Evolutionary conservation across 83 land plant species (phyloP).

Genomic region (Picea abies): DNA sequence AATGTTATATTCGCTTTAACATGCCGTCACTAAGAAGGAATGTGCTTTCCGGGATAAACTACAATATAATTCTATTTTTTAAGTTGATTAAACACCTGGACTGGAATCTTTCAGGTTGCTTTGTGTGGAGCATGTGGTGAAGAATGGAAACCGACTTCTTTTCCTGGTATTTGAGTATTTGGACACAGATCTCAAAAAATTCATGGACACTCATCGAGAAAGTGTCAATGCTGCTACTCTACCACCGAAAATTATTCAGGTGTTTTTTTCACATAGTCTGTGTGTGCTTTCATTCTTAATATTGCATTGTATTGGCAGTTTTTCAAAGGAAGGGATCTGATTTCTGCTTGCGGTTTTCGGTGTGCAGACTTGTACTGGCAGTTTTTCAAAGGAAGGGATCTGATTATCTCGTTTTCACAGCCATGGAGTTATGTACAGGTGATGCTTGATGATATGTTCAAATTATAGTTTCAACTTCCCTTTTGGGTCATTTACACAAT

Average conservation of each 20-base stretch:
- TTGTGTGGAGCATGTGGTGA: conserved; percentile 74
- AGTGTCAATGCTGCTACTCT: conserved; percentile 69
- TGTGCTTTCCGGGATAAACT: too few species aligned
- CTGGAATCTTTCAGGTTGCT: conserved; percentile 34
- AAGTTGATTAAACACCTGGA: too few species aligned
- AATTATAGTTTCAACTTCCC: not conserved
- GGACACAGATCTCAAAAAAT: conserved; percentile 98
- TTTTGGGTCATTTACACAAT: not conserved
- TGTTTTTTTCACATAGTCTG: not conserved
- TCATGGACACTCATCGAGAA: conserved; percentile 83
- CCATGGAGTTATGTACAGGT: conserved; percentile 96
- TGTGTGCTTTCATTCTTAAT: not conserved
- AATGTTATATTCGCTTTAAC: too few species aligned
- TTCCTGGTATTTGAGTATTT: conserved; percentile 94
- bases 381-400: too few species aligned
- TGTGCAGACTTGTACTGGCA: too few species aligned
- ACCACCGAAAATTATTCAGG: conserved; percentile 60
- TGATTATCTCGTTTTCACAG: conserved; percentile 90
- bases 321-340: not conserved
- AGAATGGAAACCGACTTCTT: conserved; percentile 75
- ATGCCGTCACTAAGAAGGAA: too few species aligned
- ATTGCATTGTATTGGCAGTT: too few species aligned
- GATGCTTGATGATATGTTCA: conserved; percentile 12
- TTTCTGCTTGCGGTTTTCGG: not conserved
- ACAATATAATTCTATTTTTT: too few species aligned